Percentiles rank a stretch among this genome's conserved stretches.
Conservation (phyloP, 2,329 filamentous ascomycete species). For the Alternaria longipes region DNA sequence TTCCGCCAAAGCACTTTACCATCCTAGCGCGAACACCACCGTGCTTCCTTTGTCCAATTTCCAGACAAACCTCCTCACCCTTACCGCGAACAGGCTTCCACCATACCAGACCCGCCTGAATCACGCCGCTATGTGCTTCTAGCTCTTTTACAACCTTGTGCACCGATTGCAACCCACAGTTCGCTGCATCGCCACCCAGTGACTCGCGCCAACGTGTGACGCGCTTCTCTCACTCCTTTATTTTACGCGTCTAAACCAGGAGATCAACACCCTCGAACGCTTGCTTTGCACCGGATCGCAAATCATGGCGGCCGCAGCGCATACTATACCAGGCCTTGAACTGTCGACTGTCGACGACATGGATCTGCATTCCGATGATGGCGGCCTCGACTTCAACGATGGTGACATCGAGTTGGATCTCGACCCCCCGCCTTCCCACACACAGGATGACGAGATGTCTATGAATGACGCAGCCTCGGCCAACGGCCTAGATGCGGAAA, state of each 20-base stretch:
- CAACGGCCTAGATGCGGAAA: constrained; percentile 28
- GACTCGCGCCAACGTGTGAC: constrained; percentile 25
- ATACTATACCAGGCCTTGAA: constrained; percentile 35
- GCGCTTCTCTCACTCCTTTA: constrained; percentile 26
- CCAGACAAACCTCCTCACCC: constrained; percentile 14
- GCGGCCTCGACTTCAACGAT: constrained; percentile 56
- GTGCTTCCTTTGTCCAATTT: constrained; percentile 27
- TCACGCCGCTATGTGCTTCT: constrained; percentile 19
- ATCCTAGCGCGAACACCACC: constrained; percentile 22
- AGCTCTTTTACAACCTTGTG: constrained; percentile 7
- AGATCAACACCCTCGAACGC: constrained; percentile 10
- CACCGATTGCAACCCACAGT: constrained; percentile 8
- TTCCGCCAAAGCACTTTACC: constrained; percentile 15
- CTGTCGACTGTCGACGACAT: constrained; percentile 57
- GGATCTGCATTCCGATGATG: constrained; percentile 63
- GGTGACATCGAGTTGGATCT: constrained; percentile 69
- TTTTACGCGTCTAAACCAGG: constrained; percentile 13
- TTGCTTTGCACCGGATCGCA: not conserved
- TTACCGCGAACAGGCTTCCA: constrained; percentile 8
- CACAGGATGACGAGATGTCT: constrained; percentile 61
- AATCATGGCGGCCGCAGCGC: constrained; percentile 38
- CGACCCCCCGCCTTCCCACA: constrained; percentile 34
- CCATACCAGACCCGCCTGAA: not conserved
- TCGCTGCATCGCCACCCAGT: constrained; percentile 20
- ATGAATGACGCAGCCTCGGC: constrained; percentile 60